Evolutionary conservation across 2,329 filamentous ascomycete species (phyloP), one percentile per base, ranked within the genome.

Genomic region (Penicillium verrucosum): DNA sequence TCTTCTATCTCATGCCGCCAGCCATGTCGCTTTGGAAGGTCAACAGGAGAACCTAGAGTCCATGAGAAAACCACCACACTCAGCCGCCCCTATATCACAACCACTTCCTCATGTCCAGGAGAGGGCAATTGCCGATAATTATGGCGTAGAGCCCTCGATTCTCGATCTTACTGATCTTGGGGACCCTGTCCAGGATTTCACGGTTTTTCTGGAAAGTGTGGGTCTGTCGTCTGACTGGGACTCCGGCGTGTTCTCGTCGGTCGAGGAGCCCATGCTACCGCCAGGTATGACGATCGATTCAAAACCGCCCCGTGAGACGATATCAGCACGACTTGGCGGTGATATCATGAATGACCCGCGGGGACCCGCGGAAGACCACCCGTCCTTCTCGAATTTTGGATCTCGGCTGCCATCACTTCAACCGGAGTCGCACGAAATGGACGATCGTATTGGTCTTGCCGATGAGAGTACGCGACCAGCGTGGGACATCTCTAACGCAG

Each of bases 191-290:
- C 77, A 80, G 60, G 77, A 80, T 60, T 80, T 80, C 54, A 78
- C 76, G 0, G 73, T 77, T 42, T 80, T 80, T 52, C 62, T 80
- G 36, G 77, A 80, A 59, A 79, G 77, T 56, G 77, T 80, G n/a
- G 77, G 77, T 9, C 66, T 80, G 16, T 78, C 77, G 1, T 78
- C 77, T 7, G 77, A 80, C 60, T 80, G 77, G 77, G 76, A 80
- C 60, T 78, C 77, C 0, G 77, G 76, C 6, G 73, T 79, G 46
- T 79, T 79, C 61, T 75, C 72, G 34, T 73, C 69, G 11, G 71
- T 74, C 48, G 76, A 76, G 63, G 75, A 73, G 32, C 71, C 70
- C 21, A 72, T 75, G 60, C 56, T 75, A 42, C 68, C 71, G 46
- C 72, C 69, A 43, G 67, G 62, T 55, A 63, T 75, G 66, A 56